Evolutionary conservation across 768 basidiomycete genomes (phyloP), one percentile per base, ranked within the genome.

Genomic region (Russula sp.): DNA sequence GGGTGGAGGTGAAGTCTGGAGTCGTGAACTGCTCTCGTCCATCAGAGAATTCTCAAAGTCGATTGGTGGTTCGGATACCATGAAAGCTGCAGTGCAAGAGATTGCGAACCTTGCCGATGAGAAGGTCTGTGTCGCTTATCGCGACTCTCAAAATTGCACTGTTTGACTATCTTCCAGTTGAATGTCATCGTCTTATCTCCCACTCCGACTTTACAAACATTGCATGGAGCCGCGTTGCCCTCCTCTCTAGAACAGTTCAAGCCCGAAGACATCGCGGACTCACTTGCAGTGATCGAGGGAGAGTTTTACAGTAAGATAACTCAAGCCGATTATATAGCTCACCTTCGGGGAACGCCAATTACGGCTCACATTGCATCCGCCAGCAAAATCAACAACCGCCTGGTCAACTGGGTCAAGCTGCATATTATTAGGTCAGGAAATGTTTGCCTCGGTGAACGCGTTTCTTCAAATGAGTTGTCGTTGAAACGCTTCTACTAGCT

Each of bases 221-320:
- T 22, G 24, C 20, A 28, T 24, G 52, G 26, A 8, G 28, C 46
- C 3, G 30, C 46, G 46, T 48, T 10, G n/a, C 30, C 59, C 6
- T 4, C 30, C 26, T 61, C 55, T 59, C 69, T 76, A 5, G 68
- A 74, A 7, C 72, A 79, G 40, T 73, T 80, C 50, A 71, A 69
- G 13, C 78, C 80, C 1, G 62, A 69, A 10, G 78, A 78, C 64
- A 73, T 82, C 5, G 81, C 81, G 2, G 73, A 76, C 51, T 79
- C 76, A 1, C 74, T 82, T 14, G 76, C 80, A 2, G 67, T 80
- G 13, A 71, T 81, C 13, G 81, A 82, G 69, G 77, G 78, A 20
- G 78, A 80, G 60, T 72, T 69, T 57, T 81, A 78, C 66, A 70
- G 69, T 22, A 68, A 72, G 24, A 75, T 81, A 20, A 70, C 73